Base-by-base conservation (phyloP, 2,329 filamentous ascomycete species). In the Ascochyta fabae region DNA sequence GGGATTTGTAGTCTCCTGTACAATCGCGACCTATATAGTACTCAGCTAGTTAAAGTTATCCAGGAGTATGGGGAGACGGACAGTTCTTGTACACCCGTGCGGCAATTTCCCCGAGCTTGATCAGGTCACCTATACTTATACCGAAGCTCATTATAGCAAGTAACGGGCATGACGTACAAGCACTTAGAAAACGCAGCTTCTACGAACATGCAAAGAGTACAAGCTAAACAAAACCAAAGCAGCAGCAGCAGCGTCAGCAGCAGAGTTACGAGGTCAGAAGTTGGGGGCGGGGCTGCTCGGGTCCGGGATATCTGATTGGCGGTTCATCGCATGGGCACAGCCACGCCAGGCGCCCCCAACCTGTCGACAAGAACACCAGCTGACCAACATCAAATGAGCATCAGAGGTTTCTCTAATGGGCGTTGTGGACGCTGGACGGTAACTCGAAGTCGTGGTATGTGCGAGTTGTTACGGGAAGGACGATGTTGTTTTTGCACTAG, bases 1-100 rank as follows among this genome's bases (percentile, higher is more conserved):
- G 50, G 6, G 59, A 48, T 24, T 68, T 71, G 61, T 71, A 72
- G 48, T 68, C 66, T 13, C 69, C 70, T 3, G 68, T 61, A 40
- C 60, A 70, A 45, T 72, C 69, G 43, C 69, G 62, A 45, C 70
- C 69, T 70, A 9, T 4, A n/a, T 5, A n/a, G 4, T 44, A 16
- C 4, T 39, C 24, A 40, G 60, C 35, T 58, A 47, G 27, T 23
- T 13, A 6, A 16, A 26, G 15, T 19, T 9, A 10, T n/a, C 16
- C 10, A 26, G 15, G 24, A 19, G 13, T 15, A 6, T 6, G 22
- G 6, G 7, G 9, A 40, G 26, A 45, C 60, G n/a, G 12, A 68
- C 67, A 70, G 45, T 70, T 70, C 54, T 60, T 66, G 47, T 70
- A 69, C 3, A 67, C 64, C 12, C 59, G 53, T 7, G 56, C 53